Conservation (phyloP, 768 basidiomycete species). For the Boletus fagicola region DNA sequence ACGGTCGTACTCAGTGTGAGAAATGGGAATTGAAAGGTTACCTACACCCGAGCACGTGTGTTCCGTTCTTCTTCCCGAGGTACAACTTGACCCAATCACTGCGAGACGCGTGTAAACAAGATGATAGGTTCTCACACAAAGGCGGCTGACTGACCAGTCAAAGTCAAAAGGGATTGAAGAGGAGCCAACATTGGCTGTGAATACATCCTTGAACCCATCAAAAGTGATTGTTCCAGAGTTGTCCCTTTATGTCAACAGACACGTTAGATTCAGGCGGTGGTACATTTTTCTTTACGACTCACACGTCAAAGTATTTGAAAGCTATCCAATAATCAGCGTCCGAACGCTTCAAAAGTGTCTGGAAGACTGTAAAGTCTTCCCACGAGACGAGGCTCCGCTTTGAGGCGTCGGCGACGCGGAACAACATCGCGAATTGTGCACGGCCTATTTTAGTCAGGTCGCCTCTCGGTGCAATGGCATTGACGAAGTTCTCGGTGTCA, state of each 20-base stretch:
- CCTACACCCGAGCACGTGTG: conserved; percentile 90
- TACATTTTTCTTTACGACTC: conserved; percentile 35
- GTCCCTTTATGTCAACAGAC: conserved; percentile 50
- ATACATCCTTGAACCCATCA: conserved; percentile 93
- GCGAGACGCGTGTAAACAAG: conserved; percentile 6
- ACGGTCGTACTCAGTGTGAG: conserved; percentile 7
- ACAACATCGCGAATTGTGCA: conserved; percentile 85
- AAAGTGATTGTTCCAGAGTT: conserved; percentile 90
- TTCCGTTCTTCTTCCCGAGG: conserved; percentile 87
- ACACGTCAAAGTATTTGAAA: conserved; percentile 96
- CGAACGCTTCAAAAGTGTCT: conserved; percentile 88
- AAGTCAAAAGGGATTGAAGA: conserved; percentile 94
- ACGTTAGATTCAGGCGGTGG: conserved; percentile 1
- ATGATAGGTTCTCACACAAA: neutral
- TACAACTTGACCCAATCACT: conserved; percentile 97
- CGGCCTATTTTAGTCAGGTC: conserved; percentile 86
- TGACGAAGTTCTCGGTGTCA: conserved; percentile 85
- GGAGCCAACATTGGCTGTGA: conserved; percentile 72
- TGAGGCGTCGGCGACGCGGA: conserved; percentile 81
- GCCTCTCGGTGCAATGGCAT: conserved; percentile 86
- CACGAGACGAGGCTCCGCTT: conserved; percentile 79
- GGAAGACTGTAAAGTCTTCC: conserved; percentile 96
- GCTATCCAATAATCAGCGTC: conserved; percentile 98
- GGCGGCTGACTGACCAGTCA: conserved; percentile 59
- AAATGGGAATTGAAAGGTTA: conserved; percentile 11